These are phyloP conservation scores for Gypsophila paniculata DNA, from an alignment of 179 eudicot genomes.

Conservation along the genomic window DNA sequence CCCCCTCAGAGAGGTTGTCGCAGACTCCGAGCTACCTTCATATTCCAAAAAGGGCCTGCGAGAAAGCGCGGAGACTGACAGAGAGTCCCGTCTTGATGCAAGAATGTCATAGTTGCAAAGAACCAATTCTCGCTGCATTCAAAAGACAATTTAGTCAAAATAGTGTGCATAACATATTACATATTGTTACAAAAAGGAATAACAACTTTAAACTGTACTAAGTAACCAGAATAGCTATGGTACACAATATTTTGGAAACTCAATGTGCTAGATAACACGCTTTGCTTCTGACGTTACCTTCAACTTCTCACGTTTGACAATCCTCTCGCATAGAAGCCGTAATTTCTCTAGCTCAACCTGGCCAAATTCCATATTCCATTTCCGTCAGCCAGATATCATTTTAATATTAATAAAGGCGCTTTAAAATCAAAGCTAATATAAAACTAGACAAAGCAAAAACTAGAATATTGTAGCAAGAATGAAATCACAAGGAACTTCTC, in stretches of 20 bases:
- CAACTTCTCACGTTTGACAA: constrained; percentile 79
- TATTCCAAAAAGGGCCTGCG: constrained; percentile 53
- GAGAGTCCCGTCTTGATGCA: constrained; percentile 56
- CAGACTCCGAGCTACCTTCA: constrained; percentile 93
- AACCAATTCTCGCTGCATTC: constrained; percentile 84
- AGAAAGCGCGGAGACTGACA: constrained; percentile 49
- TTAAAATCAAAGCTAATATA: not conserved
- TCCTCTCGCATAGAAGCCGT: constrained; percentile 93
- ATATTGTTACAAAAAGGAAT: too few relatives aligned
- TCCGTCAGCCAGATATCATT: not conserved
- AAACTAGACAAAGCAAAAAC: not conserved
- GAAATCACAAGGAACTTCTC: not conserved
- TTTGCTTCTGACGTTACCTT: constrained; percentile 49
- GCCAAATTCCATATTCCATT: constrained; percentile 8
- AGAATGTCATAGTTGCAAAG: constrained; percentile 73
- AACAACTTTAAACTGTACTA: not conserved
- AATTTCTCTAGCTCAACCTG: constrained; percentile 96
- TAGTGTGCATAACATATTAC: too few relatives aligned
- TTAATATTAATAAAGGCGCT: not conserved
- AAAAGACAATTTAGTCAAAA: constrained; percentile 1
- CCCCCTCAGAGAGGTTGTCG: constrained; percentile 78
- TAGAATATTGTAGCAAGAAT: not conserved
- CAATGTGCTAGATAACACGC: not conserved
- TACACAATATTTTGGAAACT: not conserved
- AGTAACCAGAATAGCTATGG: not conserved